Conservation (phyloP, 1,139 yeast genomes). For the Candida sp. region DNA sequence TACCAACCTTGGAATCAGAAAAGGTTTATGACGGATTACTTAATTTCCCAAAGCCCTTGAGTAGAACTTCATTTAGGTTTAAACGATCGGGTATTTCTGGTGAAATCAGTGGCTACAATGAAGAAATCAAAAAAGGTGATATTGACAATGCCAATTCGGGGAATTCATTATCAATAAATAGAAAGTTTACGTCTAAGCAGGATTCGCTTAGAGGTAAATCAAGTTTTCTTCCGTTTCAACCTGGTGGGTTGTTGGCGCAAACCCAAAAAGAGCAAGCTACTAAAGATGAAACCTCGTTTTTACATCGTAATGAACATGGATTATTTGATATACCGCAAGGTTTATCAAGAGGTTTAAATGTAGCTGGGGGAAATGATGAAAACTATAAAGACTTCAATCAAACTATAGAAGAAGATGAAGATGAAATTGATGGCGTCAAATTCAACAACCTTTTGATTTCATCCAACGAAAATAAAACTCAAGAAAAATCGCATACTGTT, state of each 20-base stretch:
- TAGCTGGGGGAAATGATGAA: slow-evolving; percentile 11
- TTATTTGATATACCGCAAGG: slow-evolving; percentile 85
- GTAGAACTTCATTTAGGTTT: slow-evolving; percentile 57
- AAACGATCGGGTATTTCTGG: slow-evolving; percentile 79
- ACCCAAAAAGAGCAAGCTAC: slow-evolving; percentile 17
- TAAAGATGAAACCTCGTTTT: slow-evolving; percentile 31
- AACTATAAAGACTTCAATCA: slow-evolving; percentile 14
- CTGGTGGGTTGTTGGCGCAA: slow-evolving; percentile 72
- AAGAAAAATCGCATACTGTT: slow-evolving; percentile 6
- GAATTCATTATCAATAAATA: slow-evolving; percentile 68
- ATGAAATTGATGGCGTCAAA: slow-evolving; percentile 7
- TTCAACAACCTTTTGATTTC: background rate
- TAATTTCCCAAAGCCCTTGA: slow-evolving; percentile 48
- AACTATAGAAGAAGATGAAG: slow-evolving; percentile 19
- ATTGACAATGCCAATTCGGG: slow-evolving; percentile 54
- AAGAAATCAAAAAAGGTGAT: slow-evolving; percentile 52
- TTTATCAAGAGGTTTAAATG: slow-evolving; percentile 62
- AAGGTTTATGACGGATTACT: slow-evolving; percentile 41
- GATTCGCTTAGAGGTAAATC: slow-evolving; percentile 70
- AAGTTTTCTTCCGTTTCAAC: slow-evolving; percentile 82
- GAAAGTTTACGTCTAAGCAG: slow-evolving; percentile 63
- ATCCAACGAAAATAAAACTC: background rate
- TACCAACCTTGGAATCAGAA: slow-evolving; percentile 32
- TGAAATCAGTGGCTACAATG: slow-evolving; percentile 56
- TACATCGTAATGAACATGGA: slow-evolving; percentile 73